Conservation (phyloP, 257 asterid species). For the Catharanthus roseus region DNA sequence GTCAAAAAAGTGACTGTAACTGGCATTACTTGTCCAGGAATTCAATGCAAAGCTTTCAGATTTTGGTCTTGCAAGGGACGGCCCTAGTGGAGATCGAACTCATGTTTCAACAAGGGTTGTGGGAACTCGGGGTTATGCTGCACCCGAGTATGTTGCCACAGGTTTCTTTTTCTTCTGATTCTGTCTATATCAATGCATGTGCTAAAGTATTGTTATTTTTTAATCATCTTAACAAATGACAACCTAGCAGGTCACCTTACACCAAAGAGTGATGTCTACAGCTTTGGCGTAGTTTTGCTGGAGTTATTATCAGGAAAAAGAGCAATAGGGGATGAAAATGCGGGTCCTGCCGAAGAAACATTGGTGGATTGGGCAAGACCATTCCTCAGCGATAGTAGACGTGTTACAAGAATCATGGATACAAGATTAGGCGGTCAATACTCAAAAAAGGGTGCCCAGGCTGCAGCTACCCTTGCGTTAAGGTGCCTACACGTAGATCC, state of each 20-base stretch:
- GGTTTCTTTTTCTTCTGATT: slow-evolving; percentile 26
- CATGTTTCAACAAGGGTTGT: slow-evolving; percentile 64
- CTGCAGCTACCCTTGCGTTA: slow-evolving; percentile 44
- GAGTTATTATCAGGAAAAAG: slow-evolving; percentile 41
- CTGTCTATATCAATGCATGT: background rate
- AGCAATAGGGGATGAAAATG: slow-evolving; percentile 49
- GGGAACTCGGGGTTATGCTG: slow-evolving; percentile 69
- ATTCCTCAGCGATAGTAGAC: slow-evolving; percentile 39
- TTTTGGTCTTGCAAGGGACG: slow-evolving; percentile 71
- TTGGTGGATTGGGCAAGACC: slow-evolving; percentile 68
- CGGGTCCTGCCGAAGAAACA: slow-evolving; percentile 46
- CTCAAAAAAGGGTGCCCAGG: slow-evolving; percentile 49
- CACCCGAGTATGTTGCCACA: slow-evolving; percentile 65
- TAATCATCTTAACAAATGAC: background rate
- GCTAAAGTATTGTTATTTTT: background rate
- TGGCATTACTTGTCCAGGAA: slow-evolving; percentile 35
- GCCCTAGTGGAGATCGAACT: slow-evolving; percentile 63
- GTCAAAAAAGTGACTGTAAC: slow-evolving; percentile 1
- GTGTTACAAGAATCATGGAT: slow-evolving; percentile 65
- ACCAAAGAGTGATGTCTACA: slow-evolving; percentile 43
- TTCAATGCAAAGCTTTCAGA: slow-evolving; percentile 65
- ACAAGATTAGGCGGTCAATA: slow-evolving; percentile 59
- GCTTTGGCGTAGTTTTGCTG: slow-evolving; percentile 39
- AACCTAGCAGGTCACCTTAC: slow-evolving; percentile 35
- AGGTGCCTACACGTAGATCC: slow-evolving; percentile 45